These are phyloP conservation scores for Sanguinoderma infundibulare DNA, from an alignment of 1,284 basidiomycete species.

Conservation along the genomic window DNA sequence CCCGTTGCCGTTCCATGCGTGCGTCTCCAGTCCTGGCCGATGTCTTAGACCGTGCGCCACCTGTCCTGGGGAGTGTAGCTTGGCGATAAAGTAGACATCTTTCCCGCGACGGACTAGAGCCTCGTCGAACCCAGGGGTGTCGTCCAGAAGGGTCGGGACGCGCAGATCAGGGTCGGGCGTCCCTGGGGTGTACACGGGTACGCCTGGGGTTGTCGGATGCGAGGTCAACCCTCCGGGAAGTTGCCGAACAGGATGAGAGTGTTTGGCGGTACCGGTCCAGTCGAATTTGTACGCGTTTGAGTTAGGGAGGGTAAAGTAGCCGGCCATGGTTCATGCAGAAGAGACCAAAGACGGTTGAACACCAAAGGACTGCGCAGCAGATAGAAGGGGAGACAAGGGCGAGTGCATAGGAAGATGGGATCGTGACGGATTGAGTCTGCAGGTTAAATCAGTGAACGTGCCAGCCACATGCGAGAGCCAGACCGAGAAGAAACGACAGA, in stretches of 20 bases:
- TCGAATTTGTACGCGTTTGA: conserved; percentile 40
- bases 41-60: background rate
- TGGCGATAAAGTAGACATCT: background rate
- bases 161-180: no score
- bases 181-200: background rate
- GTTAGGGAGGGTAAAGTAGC: conserved; percentile 49
- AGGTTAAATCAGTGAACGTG: no score
- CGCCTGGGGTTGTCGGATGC: background rate
- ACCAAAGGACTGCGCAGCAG: background rate
- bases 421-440: no score
- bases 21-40: no score
- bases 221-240: background rate
- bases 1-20: no score
- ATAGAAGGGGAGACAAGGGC: background rate
- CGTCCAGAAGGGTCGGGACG: background rate
- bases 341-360: background rate
- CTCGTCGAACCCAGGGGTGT: background rate
- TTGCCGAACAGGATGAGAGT: background rate
- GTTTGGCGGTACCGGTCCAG: background rate
- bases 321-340: background rate
- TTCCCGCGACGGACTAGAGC: background rate
- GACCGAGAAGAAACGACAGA: no score
- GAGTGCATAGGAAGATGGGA: no score
- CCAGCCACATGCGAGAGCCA: no score
- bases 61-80: background rate